A percentile compares a stretch with the other conserved stretches of the same genome.
These are phyloP conservation scores for Udeniomyces megalosporus DNA, from an alignment of 768 basidiomycete species.

Conservation along the genomic window DNA sequence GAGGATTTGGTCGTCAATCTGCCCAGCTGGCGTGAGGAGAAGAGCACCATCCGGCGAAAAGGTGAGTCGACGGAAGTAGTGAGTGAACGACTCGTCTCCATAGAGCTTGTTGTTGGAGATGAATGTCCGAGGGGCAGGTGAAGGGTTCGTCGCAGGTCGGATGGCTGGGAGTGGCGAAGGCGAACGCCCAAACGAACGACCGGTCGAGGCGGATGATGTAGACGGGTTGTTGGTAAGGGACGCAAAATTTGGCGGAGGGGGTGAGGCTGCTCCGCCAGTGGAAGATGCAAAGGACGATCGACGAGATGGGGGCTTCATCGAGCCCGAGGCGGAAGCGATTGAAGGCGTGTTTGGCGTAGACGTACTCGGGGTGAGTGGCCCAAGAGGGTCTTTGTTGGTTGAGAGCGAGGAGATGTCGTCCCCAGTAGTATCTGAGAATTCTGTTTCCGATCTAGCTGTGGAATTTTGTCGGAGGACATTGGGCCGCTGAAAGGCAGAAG, in stretches of 20 bases:
- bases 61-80: slow-evolving; percentile 84
- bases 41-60: slow-evolving; percentile 92
- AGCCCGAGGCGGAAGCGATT: not conserved
- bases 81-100: slow-evolving; percentile 85
- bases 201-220: slow-evolving; percentile 8
- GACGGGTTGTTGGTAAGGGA: not conserved
- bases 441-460: slow-evolving; percentile 20
- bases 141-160: slow-evolving; percentile 5
- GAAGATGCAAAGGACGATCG: slow-evolving; percentile 2
- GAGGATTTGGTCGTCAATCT: slow-evolving; percentile 72
- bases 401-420: slow-evolving; percentile 1
- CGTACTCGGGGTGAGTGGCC: not conserved
- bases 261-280: too few species aligned
- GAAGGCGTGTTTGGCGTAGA: slow-evolving; percentile 4
- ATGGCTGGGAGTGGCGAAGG: slow-evolving; percentile 19
- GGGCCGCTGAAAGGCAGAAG: slow-evolving; percentile 24
- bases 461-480: slow-evolving; percentile 22
- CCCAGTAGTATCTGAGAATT: slow-evolving; percentile 4
- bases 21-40: slow-evolving; percentile 85
- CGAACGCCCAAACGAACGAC: slow-evolving; percentile 20
- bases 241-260: too few species aligned
- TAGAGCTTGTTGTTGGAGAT: slow-evolving; percentile 52
- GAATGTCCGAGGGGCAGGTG: not conserved
- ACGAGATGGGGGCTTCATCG: slow-evolving; percentile 13
- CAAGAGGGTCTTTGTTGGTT: not conserved